phyloP scores from a whole-genome alignment of 192 early-diverging fungal genomes.

The Entrophospora sp. region DNA sequence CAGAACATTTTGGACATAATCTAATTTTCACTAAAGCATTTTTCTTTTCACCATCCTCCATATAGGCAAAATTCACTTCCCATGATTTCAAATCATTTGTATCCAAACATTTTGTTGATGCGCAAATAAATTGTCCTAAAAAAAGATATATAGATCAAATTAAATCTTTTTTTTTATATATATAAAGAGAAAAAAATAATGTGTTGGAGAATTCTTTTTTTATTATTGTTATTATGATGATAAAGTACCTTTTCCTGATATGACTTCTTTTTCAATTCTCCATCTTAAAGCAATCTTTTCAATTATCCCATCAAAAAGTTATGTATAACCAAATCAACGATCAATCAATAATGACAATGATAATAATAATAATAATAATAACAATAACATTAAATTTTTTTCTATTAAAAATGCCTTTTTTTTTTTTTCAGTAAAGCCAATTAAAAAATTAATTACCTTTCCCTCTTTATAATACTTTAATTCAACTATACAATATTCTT shows the following conservation, averaged over 20 bases:
- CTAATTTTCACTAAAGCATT: constrained; percentile 78
- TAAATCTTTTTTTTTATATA: too few species aligned
- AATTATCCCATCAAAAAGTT: not conserved
- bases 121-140: constrained; percentile 66
- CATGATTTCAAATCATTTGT: constrained; percentile 52
- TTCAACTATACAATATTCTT: constrained; percentile 72
- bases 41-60: constrained; percentile 61
- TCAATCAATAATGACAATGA: too few species aligned
- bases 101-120: constrained; percentile 43
- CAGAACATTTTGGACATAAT: constrained; percentile 59
- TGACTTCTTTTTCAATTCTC: constrained; percentile 59
- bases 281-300: constrained; percentile 56
- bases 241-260: constrained; percentile 50
- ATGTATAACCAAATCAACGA: too few species aligned
- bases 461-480: constrained; percentile 64
- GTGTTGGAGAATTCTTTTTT: too few species aligned
- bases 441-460: constrained; percentile 24
- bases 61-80: constrained; percentile 83
- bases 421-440: constrained; percentile 52
- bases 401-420: constrained; percentile 62
- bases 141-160: too few species aligned
- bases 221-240: too few species aligned
- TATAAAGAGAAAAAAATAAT: too few species aligned
- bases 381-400: too few species aligned
- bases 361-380: too few species aligned